Evolutionary conservation across 202 grass and related monocot genomes (phyloP), one percentile per base, ranked within the genome.

Genomic region (Saccharum hybrid): DNA sequence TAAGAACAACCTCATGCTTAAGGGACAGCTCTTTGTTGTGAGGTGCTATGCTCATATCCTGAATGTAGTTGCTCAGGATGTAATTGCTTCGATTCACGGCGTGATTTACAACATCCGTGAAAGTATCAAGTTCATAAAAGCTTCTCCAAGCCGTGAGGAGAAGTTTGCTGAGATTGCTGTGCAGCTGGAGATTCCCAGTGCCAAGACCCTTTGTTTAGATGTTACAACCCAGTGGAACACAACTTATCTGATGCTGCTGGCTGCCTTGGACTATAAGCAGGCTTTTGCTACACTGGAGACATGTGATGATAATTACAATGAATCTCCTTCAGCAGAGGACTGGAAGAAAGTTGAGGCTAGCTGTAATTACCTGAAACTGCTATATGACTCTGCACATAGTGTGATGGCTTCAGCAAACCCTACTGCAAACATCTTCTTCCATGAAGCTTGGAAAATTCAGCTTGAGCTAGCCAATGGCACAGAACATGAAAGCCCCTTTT

Each of bases 71-170:
- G 93, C 93, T 16, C 87, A 98, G 46, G 93, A 96, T 88, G 91
- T 92, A 8, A 90, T 96, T 89, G 96, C 96, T 83, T 98, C 96
- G 12, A 90, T 96, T 66, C 96, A 98, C 4, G 93, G 96, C 37
- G 92, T 96, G 7, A 93, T 98, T 41, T 98, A 98, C 83, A 93
- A 86, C 75, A 94, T 98, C 52, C 93, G 96, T 36, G 91, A 96
- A 84, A 96, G 96, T 68, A 95, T 98, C 79, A 98, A 98, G 68
- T 98, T 98, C 71, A 92, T 98, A 67, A 98, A 92, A 93, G 93
- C 87, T 81, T 92, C 93, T 93, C 57, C 83, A 37, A 87, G 30
- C 45, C 93, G 93, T n/a, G 96, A 95, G 81, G 89, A 94, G 62
- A 98, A 80, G 83, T 94, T 96, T 90, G 89, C 93, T 61, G 93